Evolutionary conservation across 306 rosid species (phyloP).

Genomic region (Dicorynia guianensis): DNA sequence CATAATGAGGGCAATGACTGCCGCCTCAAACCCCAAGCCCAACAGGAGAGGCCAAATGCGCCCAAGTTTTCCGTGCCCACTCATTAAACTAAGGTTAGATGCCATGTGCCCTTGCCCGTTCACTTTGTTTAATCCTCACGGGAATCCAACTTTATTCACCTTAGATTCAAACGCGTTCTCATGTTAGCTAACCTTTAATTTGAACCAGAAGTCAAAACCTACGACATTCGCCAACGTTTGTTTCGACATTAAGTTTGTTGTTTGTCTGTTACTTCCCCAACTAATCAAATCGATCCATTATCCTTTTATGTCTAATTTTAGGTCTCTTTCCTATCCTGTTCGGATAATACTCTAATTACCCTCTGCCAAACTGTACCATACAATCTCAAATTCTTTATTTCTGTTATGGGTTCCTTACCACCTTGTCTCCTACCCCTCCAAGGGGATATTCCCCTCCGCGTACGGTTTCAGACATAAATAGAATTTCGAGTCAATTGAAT

Average conservation of each 20-base stretch:
- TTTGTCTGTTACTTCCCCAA: conserved; percentile 16
- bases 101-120: conserved; percentile 40
- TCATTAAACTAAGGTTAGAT: conserved; percentile 20
- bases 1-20: conserved; percentile 24
- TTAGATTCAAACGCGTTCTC: conserved; percentile 7
- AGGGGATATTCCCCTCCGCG: too few relatives aligned
- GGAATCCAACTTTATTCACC: conserved; percentile 20
- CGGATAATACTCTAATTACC: neutral
- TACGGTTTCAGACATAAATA: too few relatives aligned
- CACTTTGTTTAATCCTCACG: conserved; percentile 6
- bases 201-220: conserved; percentile 35
- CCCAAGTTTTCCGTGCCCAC: conserved; percentile 50
- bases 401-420: neutral
- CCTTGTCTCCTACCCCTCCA: neutral
- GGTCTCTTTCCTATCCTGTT: neutral
- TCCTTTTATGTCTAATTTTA: neutral
- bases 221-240: conserved; percentile 5
- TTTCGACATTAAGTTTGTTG: neutral
- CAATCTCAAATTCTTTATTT: neutral
- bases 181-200: conserved; percentile 13
- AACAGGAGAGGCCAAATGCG: neutral
- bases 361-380: too few relatives aligned
- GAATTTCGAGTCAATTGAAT: neutral
- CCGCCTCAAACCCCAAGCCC: conserved; percentile 1
- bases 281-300: conserved; percentile 27